Base-by-base conservation (phyloP, 1,284 basidiomycete genomes). In the Agroathelia rolfsii region DNA sequence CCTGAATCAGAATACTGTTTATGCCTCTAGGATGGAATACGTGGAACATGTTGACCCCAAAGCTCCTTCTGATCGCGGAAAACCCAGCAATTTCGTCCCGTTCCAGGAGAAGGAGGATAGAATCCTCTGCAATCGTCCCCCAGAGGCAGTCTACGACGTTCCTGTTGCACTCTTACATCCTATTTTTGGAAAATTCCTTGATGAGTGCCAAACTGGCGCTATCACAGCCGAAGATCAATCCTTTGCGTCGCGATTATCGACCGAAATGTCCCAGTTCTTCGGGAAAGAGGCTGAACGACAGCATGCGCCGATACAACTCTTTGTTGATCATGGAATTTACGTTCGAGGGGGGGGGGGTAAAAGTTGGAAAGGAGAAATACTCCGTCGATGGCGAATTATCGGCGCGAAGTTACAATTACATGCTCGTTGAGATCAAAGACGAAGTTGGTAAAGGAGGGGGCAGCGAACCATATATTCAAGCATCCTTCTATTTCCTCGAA, bases 401-500 rank as follows among this genome's bases (percentile, higher is more conserved):
- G 8, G 9, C 35, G 7, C 24, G 31, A 5, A 20, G 22, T 15
- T 30, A 18, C 10, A 20, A 19, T 8, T 36, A 22, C 9, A 8
- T 20, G 26, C 38, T 48, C 3, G 19, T 21, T 3, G 42, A 45
- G 26, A 14, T 46, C 14, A 42, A 46, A 35, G 41, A 41, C 8
- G 45, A 52, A 28, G 25, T 47, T 24, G 31, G 39, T 5, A 18
- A 9, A 10, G 15, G 8, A 9, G n/a, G n/a, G n/a, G 34, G 37
- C 8, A 36, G 32, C 4, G 49, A 52, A 17, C 49, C 48, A 11
- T 42, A 27, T 17, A 30, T 44, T 5, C 41, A 51, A 24, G 28
- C 30, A 0, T n/a, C 35, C 4, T 14, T 24, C 3, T 45, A 46
- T 37, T 53, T 41, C 28, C 2, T 32, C 6, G 32, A 41, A 24